These are phyloP conservation scores for Pseudogymnoascus sp. DNA, from an alignment of 2,329 filamentous ascomycete species.

Conservation along the genomic window DNA sequence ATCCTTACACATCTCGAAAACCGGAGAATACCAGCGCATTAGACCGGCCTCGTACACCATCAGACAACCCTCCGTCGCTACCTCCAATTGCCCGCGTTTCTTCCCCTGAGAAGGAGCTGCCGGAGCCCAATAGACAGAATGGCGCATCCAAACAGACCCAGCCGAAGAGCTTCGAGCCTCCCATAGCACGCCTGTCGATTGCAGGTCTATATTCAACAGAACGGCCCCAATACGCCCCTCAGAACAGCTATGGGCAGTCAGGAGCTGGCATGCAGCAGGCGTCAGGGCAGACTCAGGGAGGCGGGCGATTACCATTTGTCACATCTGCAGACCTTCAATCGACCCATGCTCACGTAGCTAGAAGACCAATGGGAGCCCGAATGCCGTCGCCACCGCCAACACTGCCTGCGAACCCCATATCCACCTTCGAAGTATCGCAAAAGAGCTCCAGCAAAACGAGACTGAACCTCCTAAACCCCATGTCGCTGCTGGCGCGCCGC, in stretches of 20 bases:
- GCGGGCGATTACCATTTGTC: constrained; percentile 17
- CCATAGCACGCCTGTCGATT: not conserved
- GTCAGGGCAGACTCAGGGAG: constrained; percentile 18
- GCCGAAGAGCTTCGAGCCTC: not conserved
- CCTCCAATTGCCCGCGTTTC: constrained; percentile 33
- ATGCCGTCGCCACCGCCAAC: constrained; percentile 22
- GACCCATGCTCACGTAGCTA: constrained; percentile 17
- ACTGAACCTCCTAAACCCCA: constrained; percentile 33
- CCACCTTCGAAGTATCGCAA: constrained; percentile 21
- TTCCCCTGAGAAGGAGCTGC: constrained; percentile 19
- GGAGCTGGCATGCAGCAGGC: constrained; percentile 20
- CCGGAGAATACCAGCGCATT: constrained; percentile 16
- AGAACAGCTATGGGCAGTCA: constrained; percentile 18
- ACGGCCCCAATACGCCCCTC: not conserved
- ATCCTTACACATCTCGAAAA: constrained; percentile 19
- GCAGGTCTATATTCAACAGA: not conserved
- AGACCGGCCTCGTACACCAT: not conserved
- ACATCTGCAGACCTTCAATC: constrained; percentile 16
- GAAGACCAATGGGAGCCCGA: constrained; percentile 21
- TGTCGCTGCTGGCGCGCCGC: constrained; percentile 29
- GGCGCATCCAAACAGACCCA: constrained; percentile 4
- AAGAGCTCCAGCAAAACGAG: constrained; percentile 24
- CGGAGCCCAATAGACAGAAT: constrained; percentile 8
- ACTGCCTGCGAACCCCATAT: constrained; percentile 4
- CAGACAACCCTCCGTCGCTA: constrained; percentile 38